Evolutionary conservation across 2,329 filamentous ascomycete genomes (phyloP), one percentile per base, ranked within the genome.

Genomic region (Hymenoscyphus repandus): DNA sequence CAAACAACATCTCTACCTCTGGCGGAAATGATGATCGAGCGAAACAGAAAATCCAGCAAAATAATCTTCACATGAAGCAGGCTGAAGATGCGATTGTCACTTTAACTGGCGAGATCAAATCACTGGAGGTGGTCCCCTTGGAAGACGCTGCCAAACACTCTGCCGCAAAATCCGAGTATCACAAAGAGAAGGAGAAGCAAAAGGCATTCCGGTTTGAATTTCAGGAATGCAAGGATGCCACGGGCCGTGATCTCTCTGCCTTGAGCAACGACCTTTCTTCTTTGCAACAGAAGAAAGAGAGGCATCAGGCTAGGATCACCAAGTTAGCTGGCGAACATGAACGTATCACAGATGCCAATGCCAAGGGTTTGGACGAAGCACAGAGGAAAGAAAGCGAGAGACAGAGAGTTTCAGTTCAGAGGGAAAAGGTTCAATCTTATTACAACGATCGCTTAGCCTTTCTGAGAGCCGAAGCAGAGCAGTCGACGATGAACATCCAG

Each of bases 1-100:
- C 79, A 53, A 76, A 76, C 52, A 82, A 83, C 57, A 79, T 89
- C 41, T 76, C 83, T 50, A 85, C 85, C 33, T 77, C 80, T 13
- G 86, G 86, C 55, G 83, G 84, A 52, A 83, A 82, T 58, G 88
- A 92, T 67, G 88, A 91, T 63, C 85, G 87, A 64, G 78, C 85
- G 60, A 78, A 81, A 58, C 85, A 89, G 64, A 87, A 89, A 66
- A 80, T 88, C 41, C 78, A 83, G 55, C 88, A 91, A 67, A 84
- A 88, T 64, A 82, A 79, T 50, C 86, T 86, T 50, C 85, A 87
- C 65, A 85, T 86, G 68, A 81, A 82, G 51, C 86, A 79, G 64
- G 76, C 77, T 13, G 76, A 80, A 50, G 76, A 79, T 49, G 83
- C 84, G 31, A 75, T 77, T 30, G 69, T 72, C 39, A 72, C 75